phyloP scores from a whole-genome alignment of 139 green algal genomes.

The Microglena sp. region DNA sequence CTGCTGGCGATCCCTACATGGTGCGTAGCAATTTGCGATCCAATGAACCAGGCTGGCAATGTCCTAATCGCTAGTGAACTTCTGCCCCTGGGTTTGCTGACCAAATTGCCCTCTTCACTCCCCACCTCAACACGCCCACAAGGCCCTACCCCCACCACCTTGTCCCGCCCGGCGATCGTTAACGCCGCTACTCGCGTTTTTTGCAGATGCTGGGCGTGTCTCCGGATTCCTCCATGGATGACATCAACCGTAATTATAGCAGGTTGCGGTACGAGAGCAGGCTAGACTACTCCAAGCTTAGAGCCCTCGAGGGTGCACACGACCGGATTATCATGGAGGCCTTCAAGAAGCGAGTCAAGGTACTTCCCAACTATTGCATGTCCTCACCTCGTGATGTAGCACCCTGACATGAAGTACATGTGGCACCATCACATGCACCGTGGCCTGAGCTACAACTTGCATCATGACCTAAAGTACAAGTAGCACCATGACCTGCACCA shows the following conservation, averaged over 20 bases:
- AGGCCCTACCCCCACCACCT: too few species aligned
- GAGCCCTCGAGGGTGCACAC: slow-evolving; percentile 37
- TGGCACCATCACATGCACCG: not conserved
- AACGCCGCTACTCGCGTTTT: too few species aligned
- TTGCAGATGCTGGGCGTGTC: slow-evolving; percentile 39
- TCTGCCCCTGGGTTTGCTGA: too few species aligned
- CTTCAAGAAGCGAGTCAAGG: slow-evolving; percentile 32
- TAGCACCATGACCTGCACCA: not conserved
- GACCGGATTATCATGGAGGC: slow-evolving; percentile 30
- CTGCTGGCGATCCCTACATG: too few species aligned
- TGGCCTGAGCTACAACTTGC: not conserved
- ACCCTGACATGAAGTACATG: not conserved
- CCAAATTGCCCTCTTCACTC: too few species aligned
- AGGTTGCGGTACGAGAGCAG: slow-evolving; percentile 28
- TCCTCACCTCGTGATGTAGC: not conserved
- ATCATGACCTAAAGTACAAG: not conserved
- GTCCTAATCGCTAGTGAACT: too few species aligned
- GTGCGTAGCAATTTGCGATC: too few species aligned
- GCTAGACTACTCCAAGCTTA: slow-evolving; percentile 12
- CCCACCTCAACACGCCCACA: too few species aligned
- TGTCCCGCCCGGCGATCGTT: too few species aligned
- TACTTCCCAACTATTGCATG: not conserved
- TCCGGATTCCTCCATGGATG: slow-evolving; percentile 22
- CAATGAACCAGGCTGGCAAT: too few species aligned
- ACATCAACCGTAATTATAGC: slow-evolving; percentile 27